A percentile compares a stretch with the other conserved stretches of the same genome.
phyloP scores from a whole-genome alignment of 345 rosid species.

The Moricandia arvensis region DNA sequence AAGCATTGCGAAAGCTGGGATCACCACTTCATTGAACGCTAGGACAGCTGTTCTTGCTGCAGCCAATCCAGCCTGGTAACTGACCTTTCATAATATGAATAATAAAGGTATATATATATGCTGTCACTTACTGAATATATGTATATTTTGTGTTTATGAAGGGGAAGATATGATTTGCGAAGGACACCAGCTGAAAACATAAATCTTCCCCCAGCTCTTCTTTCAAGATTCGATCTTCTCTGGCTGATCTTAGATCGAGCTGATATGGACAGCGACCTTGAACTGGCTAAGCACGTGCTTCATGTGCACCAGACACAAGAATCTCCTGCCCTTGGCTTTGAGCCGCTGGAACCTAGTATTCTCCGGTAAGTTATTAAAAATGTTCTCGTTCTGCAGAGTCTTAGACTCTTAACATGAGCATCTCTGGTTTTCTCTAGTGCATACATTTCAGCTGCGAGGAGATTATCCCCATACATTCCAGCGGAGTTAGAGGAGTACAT shows the following conservation, averaged over 20 bases:
- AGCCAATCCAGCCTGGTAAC: conserved; percentile 98
- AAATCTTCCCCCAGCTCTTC: conserved; percentile 94
- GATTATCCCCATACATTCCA: conserved; percentile 78
- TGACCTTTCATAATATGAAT: conserved; percentile 1
- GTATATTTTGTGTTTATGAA: conserved; percentile 36
- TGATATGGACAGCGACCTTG: conserved; percentile 95
- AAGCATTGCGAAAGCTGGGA: conserved; percentile 99
- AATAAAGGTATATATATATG: background rate
- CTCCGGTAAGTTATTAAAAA: conserved; percentile 58
- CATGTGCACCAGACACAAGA: conserved; percentile 86
- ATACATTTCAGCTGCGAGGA: conserved; percentile 91
- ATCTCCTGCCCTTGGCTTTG: conserved; percentile 91
- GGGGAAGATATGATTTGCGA: conserved; percentile 94
- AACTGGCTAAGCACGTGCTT: conserved; percentile 90
- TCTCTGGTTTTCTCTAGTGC: conserved; percentile 51
- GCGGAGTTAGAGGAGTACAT: conserved; percentile 87
- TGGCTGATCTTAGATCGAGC: conserved; percentile 98
- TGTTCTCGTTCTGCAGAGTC: background rate
- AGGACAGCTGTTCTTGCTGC: conserved; percentile 98
- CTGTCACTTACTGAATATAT: conserved; percentile 3
- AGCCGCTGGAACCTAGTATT: conserved; percentile 79
- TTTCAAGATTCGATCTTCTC: conserved; percentile 88
- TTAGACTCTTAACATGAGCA: conserved; percentile 2
- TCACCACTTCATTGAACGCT: conserved; percentile 93
- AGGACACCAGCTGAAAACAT: conserved; percentile 99